phyloP scores from a whole-genome alignment of 129 eudicot genomes.

The Deinandra increscens region DNA sequence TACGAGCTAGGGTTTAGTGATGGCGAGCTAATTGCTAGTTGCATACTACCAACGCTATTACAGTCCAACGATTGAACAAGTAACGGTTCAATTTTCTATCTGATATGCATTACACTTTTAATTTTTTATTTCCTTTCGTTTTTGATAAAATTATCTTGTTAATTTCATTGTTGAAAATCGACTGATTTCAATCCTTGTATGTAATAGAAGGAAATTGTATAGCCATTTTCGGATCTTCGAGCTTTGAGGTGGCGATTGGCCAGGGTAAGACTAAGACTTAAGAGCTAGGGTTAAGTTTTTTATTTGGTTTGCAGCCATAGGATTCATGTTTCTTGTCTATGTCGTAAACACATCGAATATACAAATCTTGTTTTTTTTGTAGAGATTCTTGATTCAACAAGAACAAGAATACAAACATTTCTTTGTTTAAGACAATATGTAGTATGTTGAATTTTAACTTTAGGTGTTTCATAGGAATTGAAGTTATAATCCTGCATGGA shows the following conservation, averaged over 20 bases:
- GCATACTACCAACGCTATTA: too few relatives aligned
- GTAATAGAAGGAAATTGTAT: neutral
- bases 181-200: neutral
- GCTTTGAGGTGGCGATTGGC: neutral
- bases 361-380: neutral
- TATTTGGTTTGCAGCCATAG: neutral
- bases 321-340: too few relatives aligned
- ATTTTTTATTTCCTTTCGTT: too few relatives aligned
- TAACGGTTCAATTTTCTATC: neutral
- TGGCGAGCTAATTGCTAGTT: too few relatives aligned
- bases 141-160: neutral
- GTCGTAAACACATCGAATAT: neutral
- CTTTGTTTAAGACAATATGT: neutral
- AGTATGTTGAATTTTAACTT: too few relatives aligned
- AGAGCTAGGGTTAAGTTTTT: neutral
- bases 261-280: too few relatives aligned
- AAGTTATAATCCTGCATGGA: neutral
- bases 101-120: neutral
- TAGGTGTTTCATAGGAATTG: constrained; percentile 1
- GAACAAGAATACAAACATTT: neutral
- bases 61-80: too few relatives aligned
- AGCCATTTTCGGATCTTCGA: neutral
- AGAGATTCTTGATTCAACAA: neutral
- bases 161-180: neutral
- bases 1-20: neutral